phyloP scores from a whole-genome alignment of 352 stramenopile species.

The Thalassiosira sp. region DNA sequence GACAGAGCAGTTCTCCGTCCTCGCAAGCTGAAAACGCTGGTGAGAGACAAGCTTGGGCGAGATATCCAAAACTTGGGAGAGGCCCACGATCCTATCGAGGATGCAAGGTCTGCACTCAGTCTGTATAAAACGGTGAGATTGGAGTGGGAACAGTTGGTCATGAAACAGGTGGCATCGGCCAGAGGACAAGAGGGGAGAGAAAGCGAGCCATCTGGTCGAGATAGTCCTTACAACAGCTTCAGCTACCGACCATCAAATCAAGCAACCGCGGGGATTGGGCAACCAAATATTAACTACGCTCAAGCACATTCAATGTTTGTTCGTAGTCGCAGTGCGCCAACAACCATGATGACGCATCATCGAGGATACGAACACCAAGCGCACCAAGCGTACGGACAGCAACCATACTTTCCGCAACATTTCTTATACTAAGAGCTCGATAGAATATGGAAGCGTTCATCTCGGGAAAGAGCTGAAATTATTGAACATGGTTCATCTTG shows the following conservation, averaged over 20 bases:
- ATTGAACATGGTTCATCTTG: background rate
- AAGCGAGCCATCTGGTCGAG: constrained; percentile 12
- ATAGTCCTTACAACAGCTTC: constrained; percentile 8
- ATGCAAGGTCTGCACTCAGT: constrained; percentile 73
- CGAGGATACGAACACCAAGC: constrained; percentile 14
- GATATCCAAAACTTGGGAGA: constrained; percentile 64
- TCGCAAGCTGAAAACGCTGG: constrained; percentile 81
- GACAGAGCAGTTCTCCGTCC: constrained; percentile 45
- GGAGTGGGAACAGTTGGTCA: constrained; percentile 73
- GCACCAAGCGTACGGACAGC: constrained; percentile 1
- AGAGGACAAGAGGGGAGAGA: constrained; percentile 29
- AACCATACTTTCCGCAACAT: constrained; percentile 18
- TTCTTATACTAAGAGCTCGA: constrained; percentile 12
- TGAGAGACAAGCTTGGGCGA: constrained; percentile 46
- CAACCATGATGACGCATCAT: constrained; percentile 14
- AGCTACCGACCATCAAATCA: constrained; percentile 3
- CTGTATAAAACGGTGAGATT: constrained; percentile 73
- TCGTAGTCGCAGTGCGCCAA: constrained; percentile 28
- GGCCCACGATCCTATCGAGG: constrained; percentile 69
- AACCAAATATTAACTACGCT: constrained; percentile 5
- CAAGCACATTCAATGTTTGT: constrained; percentile 6
- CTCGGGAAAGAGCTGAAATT: background rate
- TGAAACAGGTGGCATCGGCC: constrained; percentile 46
- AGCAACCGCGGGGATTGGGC: background rate
- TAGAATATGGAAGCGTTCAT: background rate